Base-by-base conservation (phyloP, 176 grass and related monocot genomes). In the Bolboschoenus planiculmis region DNA sequence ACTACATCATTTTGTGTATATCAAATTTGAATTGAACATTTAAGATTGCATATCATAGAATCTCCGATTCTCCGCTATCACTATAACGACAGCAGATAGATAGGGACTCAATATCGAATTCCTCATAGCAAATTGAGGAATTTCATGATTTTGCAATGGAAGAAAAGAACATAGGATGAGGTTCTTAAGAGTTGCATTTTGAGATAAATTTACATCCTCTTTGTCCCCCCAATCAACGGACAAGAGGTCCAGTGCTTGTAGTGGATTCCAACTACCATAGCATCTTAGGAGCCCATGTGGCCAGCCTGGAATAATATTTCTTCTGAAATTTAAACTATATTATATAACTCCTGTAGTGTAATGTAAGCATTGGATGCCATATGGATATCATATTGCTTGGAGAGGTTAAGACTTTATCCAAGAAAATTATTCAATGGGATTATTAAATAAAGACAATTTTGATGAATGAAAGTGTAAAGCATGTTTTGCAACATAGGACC, bases 151-250 rank as follows among this genome's bases (percentile, higher is more conserved):
- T 4, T 53, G 72, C 47, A 77, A 77, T 77, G 18, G 0, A 53
- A 51, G 0, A 77, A 20, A 48, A 77, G 31, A 77, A 53, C 72
- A 77, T 47, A 30, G 27, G 8, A 53, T 77, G 46, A 31, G 14
- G 26, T 77, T 77, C 15, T 6, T 77, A 74, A 74, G 70, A 46
- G 70, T 73, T 53, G 4, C 3, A 4, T 53, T 74, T 74, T 74
- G 2, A 74, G 70, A 74, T 47, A 48, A 47, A 74, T 74, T 5
- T 26, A 48, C 21, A 30, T 77, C 13, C 37, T 44, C 40, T 62
- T 82, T 66, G 80, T 66, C 58, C 66, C 80, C 79, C 39, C 57
- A 82, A 82, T 82, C 58, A 66, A 44, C 58, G 80, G 80, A 82
- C 79, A 82, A 76, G 57, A 82, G 58, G 56, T 81, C 39, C 14